A percentile compares a stretch with the other conserved stretches of the same genome.
These are phyloP conservation scores for Hyaloscypha finlandica DNA, from an alignment of 495 filamentous ascomycete species.

Conservation along the genomic window DNA sequence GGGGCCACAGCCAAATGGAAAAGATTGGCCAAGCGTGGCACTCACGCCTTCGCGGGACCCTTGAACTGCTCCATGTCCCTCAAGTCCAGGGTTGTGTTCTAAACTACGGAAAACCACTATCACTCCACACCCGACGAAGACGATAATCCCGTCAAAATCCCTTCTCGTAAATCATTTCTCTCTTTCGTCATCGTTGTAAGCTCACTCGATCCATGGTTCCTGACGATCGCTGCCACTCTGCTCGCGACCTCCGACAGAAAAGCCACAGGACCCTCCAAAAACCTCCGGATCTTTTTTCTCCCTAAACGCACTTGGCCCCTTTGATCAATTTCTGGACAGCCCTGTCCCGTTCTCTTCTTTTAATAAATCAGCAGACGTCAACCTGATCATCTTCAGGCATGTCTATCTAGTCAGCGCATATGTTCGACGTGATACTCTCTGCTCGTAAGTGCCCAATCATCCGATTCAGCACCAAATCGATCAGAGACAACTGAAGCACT, in stretches of 20 bases:
- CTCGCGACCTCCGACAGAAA: conserved; percentile 14
- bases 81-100: background rate
- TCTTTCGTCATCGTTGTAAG: conserved; percentile 3
- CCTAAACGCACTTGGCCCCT: background rate
- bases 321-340: conserved; percentile 5
- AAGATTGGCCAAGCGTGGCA: background rate
- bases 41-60: background rate
- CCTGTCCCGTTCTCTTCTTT: background rate
- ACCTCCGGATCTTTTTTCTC: background rate
- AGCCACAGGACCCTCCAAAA: conserved; percentile 4
- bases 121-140: background rate
- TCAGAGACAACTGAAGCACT: conserved; percentile 16
- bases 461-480: background rate
- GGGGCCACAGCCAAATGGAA: background rate
- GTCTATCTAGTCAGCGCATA: background rate
- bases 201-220: conserved; percentile 15
- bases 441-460: conserved; percentile 23
- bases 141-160: conserved; percentile 2
- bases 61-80: background rate
- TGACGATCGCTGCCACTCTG: conserved; percentile 19
- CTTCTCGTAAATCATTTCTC: background rate
- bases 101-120: background rate
- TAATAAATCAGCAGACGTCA: conserved; percentile 5
- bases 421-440: background rate
- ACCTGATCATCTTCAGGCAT: conserved; percentile 5